A percentile compares a stretch with the other conserved stretches of the same genome.
phyloP scores from a whole-genome alignment of 139 green algal genomes.

The Choricystis sp. region DNA sequence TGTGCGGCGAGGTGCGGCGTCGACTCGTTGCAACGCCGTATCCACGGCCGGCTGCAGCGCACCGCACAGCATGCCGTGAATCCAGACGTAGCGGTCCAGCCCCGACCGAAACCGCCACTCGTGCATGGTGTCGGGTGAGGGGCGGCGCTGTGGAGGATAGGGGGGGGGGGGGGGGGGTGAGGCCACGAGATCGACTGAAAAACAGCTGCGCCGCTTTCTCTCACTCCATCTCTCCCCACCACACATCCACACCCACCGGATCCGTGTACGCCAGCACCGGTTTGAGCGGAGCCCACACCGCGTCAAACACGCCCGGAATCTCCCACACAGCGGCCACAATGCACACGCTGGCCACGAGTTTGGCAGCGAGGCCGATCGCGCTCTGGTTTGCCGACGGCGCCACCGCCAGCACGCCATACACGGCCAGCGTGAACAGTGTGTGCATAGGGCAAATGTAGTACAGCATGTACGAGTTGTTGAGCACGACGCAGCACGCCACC shows the following conservation, averaged over 20 bases:
- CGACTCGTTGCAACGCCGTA: conserved; percentile 16
- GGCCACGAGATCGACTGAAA: background rate
- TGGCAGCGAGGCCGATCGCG: conserved; percentile 33
- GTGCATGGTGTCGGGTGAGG: too few relatives aligned
- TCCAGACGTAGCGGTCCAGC: conserved; percentile 92
- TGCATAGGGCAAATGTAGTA: conserved; percentile 99
- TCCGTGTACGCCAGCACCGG: conserved; percentile 73
- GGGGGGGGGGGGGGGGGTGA: background rate
- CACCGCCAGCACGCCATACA: conserved; percentile 62
- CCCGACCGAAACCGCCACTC: conserved; percentile 85
- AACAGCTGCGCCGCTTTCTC: too few relatives aligned
- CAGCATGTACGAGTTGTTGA: conserved; percentile 90
- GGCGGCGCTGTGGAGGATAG: too few relatives aligned
- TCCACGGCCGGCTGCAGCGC: conserved; percentile 49
- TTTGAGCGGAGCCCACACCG: conserved; percentile 62
- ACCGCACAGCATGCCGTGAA: conserved; percentile 88
- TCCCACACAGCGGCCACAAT: conserved; percentile 72
- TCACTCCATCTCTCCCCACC: too few relatives aligned
- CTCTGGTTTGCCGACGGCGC: conserved; percentile 45
- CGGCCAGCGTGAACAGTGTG: conserved; percentile 88
- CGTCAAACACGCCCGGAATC: conserved; percentile 73
- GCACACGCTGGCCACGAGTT: conserved; percentile 31
- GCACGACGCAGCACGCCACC: conserved; percentile 49
- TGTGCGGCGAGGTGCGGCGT: conserved; percentile 5
- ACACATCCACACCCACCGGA: too few relatives aligned